Base-by-base conservation (phyloP, 352 stramenopile species). In the Pythium pyrilobum region DNA sequence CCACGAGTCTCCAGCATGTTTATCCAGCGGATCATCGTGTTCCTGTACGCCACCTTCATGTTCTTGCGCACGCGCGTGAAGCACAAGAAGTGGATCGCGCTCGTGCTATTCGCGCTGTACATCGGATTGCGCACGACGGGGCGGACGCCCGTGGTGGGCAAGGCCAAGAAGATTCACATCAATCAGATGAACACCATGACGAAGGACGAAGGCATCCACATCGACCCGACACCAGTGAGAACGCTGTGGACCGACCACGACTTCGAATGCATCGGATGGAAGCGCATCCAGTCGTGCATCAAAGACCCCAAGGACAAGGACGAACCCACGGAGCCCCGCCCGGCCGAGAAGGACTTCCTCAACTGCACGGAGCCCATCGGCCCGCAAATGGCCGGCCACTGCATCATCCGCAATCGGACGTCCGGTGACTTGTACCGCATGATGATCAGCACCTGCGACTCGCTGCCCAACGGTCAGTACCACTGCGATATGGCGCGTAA, bases 201-300 rank as follows among this genome's bases (percentile, higher is more conserved):
- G n/a, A 73, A 74, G 25, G 66, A 87, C 52, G 72, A 81, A 41
- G 75, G 74, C 18, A 73, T 80, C 34, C 63, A 71, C 61, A 86
- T 88, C 68, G 44, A 62, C 24, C 74, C 77, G 3, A 86, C 77
- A 32, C 66, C 64, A 7, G 68, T 94, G 39, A 45, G 67, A 0
- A 62, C 75, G 31, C 67, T 80, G 0, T 94, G 83, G 83, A 88
- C 77, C 5, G 84, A 91, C 52, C 69, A 81, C 39, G 74, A 74
- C 51, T 94, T 88, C 43, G 83, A 94, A 62, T 94, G 83, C 52
- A 69, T 94, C 33, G 81, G 81, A 39, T 94, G 83, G 83, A 89
- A 94, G 54, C 79, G 79, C 32, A 86, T 84, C 33, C 73, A 92
- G n/a, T 76, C 79, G 50, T 94, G 83, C 42, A 57, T 56, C 32